Base-by-base conservation (phyloP, 768 basidiomycete genomes). In the Suillus clintonianus region DNA sequence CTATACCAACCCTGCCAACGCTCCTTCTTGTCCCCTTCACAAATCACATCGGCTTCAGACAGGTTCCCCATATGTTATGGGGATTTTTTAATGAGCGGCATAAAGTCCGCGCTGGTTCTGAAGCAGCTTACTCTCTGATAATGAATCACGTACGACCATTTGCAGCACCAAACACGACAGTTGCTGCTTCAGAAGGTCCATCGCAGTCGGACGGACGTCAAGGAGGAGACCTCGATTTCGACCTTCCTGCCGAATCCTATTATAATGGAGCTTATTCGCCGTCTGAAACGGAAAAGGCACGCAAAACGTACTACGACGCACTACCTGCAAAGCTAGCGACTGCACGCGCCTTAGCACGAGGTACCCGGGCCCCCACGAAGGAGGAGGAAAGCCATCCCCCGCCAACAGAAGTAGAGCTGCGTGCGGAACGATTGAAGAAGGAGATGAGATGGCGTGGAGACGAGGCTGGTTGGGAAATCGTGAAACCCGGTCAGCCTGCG, bases 1-100 rank as follows among this genome's bases (percentile, higher is more conserved):
- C 74, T 10, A 82, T 97, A 47, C 91, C 94, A 3, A 78, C 84
- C 0, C 87, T 89, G 43, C 92, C 97, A 1, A 90, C 97, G 2
- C 79, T 98, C 60, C 83, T 94, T 30, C 82, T 94, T 48, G 86
- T 94, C 36, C 82, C 88, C 14, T 94, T 88, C 74, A 82, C 83
- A 43, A 86, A 94, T 70, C 83, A 89, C 67, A 82, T 97, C 59
- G 95, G 95, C 8, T 84, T 96, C 71, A 84, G 82, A 34, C 91
- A 92, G 70, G 88, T 97, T 62, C 95, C 95, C 14, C 77, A 85
- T 68, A 96, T 97, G 94, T 85, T 97, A 54, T 90, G 88, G 86
- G 92, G 88, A 66, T 95, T 95, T 77, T 98, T 97, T 81, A 95
- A 94, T 73, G 89, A 92, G 72, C 88, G 95, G 9, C 79, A 86